These are phyloP conservation scores for Auriscalpium microsporum DNA, from an alignment of 768 basidiomycete species.

Conservation along the genomic window DNA sequence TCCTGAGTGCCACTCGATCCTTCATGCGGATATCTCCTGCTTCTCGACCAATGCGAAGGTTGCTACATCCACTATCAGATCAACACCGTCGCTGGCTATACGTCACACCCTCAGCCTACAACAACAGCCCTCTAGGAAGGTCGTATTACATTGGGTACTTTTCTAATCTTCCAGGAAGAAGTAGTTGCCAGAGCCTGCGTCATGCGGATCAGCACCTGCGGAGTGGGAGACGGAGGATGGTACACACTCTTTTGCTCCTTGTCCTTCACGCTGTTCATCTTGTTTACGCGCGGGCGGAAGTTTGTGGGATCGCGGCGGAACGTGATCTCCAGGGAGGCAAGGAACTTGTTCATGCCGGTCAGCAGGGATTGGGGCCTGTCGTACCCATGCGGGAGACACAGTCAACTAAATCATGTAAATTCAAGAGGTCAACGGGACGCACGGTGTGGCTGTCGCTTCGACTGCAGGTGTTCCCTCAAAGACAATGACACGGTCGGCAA, in stretches of 20 bases:
- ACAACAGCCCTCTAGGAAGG: background rate
- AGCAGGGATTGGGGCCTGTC: conserved; percentile 84
- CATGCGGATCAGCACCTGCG: conserved; percentile 1
- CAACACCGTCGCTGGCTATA: too few species aligned
- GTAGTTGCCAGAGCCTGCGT: conserved; percentile 70
- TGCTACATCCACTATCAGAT: too few species aligned
- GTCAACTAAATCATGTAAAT: background rate
- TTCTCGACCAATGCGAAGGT: too few species aligned
- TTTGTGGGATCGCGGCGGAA: conserved; percentile 97
- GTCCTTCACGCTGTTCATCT: conserved; percentile 77
- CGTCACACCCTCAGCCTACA: background rate
- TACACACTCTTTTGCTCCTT: conserved; percentile 74
- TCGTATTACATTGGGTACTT: background rate
- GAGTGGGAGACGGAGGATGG: conserved; percentile 5
- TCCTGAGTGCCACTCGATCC: too few species aligned
- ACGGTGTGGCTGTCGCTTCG: conserved; percentile 86
- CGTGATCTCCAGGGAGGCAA: conserved; percentile 92
- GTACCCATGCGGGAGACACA: too few species aligned
- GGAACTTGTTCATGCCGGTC: conserved; percentile 97
- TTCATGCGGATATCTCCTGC: too few species aligned
- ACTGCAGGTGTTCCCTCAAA: conserved; percentile 85
- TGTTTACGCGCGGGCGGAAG: conserved; percentile 84
- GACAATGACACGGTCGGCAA: conserved; percentile 94
- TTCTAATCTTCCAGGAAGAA: conserved; percentile 84
- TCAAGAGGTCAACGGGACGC: conserved; percentile 23